Conservation (phyloP, 257 asterid species). For the Primulina eburnea region DNA sequence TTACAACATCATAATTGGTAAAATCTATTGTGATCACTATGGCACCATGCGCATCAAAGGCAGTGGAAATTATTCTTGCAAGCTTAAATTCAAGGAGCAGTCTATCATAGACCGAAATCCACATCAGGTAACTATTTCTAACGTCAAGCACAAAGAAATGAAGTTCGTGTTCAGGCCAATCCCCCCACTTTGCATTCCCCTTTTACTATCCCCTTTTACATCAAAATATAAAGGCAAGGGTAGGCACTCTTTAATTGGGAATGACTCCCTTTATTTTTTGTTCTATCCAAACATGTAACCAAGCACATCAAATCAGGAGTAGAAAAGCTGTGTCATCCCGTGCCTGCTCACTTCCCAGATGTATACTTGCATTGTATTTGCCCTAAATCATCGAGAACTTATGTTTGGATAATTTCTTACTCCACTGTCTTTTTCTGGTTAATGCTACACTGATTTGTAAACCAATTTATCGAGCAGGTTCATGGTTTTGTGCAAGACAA, state of each 20-base stretch:
- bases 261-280: neutral
- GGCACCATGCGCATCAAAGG: conserved; percentile 99
- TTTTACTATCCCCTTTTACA: no score
- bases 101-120: conserved; percentile 97
- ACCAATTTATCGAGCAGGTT: conserved; percentile 41
- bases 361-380: no score
- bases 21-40: conserved; percentile 92
- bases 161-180: conserved; percentile 20
- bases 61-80: conserved; percentile 89
- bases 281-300: conserved; percentile 4
- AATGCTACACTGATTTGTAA: conserved; percentile 7
- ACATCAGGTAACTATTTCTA: conserved; percentile 67
- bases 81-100: conserved; percentile 97
- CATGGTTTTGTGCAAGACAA: conserved; percentile 99
- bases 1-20: conserved; percentile 91
- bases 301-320: conserved; percentile 7
- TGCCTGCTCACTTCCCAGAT: no score
- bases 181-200: no score
- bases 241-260: no score
- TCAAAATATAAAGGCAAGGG: no score
- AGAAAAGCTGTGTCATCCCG: neutral
- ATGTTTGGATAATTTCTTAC: neutral
- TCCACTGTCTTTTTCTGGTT: neutral
- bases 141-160: conserved; percentile 7
- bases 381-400: no score